Evolutionary conservation across 768 basidiomycete genomes (phyloP).

Genomic region (Lanmaoa rubissima): DNA sequence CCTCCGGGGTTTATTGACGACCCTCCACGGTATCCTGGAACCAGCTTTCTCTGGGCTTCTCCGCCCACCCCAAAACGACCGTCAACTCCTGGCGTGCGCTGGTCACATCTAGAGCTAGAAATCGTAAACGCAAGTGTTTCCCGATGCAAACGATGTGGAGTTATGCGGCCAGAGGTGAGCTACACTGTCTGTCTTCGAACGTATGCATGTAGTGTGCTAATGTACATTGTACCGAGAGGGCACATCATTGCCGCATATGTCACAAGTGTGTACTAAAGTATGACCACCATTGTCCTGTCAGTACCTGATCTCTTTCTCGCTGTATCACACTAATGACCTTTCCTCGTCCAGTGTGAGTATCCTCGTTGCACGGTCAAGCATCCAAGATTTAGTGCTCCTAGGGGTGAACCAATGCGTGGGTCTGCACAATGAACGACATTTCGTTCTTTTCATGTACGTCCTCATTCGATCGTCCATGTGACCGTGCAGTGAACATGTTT

Average conservation of each 20-base stretch:
- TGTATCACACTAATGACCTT: not conserved
- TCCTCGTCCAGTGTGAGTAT: slow-evolving; percentile 38
- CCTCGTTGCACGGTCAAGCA: not conserved
- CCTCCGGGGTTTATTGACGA: slow-evolving; percentile 79
- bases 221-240: slow-evolving; percentile 51
- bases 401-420: slow-evolving; percentile 99
- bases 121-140: slow-evolving; percentile 56
- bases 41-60: slow-evolving; percentile 58
- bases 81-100: slow-evolving; percentile 43
- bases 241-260: slow-evolving; percentile 92
- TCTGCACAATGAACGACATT: slow-evolving; percentile 92
- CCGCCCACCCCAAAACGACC: slow-evolving; percentile 11
- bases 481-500: not conserved
- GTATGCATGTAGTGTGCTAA: slow-evolving; percentile 7
- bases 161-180: slow-evolving; percentile 76
- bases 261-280: slow-evolving; percentile 87
- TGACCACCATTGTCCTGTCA: slow-evolving; percentile 88
- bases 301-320: slow-evolving; percentile 32
- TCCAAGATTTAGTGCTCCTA: slow-evolving; percentile 27
- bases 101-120: slow-evolving; percentile 44
- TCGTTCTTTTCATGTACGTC: slow-evolving; percentile 88
- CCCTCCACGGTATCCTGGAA: slow-evolving; percentile 40
- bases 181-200: not conserved
- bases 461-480: not conserved
- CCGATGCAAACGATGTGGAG: slow-evolving; percentile 67